Evolutionary conservation across 2,329 filamentous ascomycete genomes (phyloP).

Genomic region (Myriosclerotinia curreyana): DNA sequence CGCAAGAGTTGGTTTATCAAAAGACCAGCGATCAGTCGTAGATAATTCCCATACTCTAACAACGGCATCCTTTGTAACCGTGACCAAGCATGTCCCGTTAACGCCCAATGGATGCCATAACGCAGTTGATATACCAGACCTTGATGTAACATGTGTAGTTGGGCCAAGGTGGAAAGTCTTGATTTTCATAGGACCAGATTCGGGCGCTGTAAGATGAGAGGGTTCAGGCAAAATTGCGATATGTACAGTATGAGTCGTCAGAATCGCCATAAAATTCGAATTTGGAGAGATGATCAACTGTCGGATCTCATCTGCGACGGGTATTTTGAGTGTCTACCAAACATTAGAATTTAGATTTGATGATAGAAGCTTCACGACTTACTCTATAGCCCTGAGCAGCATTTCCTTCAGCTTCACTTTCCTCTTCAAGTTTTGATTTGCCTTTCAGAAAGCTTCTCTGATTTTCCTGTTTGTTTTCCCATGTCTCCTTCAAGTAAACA

Average conservation of each 20-base stretch:
- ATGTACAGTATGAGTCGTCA: slow-evolving; percentile 84
- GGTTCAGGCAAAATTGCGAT: slow-evolving; percentile 81
- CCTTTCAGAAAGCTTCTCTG: slow-evolving; percentile 27
- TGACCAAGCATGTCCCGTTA: slow-evolving; percentile 77
- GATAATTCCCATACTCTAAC: slow-evolving; percentile 90
- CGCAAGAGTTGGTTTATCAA: slow-evolving; percentile 76
- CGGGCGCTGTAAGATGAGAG: slow-evolving; percentile 68
- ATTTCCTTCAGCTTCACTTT: slow-evolving; percentile 36
- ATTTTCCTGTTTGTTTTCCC: slow-evolving; percentile 43
- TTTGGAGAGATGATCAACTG: slow-evolving; percentile 84
- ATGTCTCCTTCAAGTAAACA: slow-evolving; percentile 68
- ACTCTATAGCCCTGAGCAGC: slow-evolving; percentile 49
- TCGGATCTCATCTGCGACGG: slow-evolving; percentile 76
- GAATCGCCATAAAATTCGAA: slow-evolving; percentile 75
- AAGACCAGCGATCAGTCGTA: slow-evolving; percentile 78
- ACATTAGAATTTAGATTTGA: slow-evolving; percentile 27
- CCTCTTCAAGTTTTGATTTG: slow-evolving; percentile 25
- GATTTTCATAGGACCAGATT: slow-evolving; percentile 67
- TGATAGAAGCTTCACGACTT: slow-evolving; percentile 35
- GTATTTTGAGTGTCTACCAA: slow-evolving; percentile 70
- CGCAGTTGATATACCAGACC: slow-evolving; percentile 74
- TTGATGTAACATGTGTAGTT: slow-evolving; percentile 84
- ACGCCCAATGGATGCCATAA: slow-evolving; percentile 92
- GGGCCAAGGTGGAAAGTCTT: slow-evolving; percentile 91
- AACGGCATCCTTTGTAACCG: slow-evolving; percentile 81